These are phyloP conservation scores for Calonectria leucothoes DNA, from an alignment of 2,329 filamentous ascomycete species.

Conservation along the genomic window DNA sequence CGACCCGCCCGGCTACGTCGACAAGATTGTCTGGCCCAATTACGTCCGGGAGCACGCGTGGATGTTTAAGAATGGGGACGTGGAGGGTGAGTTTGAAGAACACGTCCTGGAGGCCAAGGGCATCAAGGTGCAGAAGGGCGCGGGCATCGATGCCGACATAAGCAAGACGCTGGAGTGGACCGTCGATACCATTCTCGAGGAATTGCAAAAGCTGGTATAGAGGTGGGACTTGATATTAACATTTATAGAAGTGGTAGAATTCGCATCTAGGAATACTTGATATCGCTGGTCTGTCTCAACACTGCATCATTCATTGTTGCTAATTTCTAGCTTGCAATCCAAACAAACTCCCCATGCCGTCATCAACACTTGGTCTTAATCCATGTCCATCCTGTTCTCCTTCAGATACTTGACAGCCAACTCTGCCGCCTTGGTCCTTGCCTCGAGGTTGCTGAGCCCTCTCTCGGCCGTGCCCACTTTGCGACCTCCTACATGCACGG, in stretches of 20 bases:
- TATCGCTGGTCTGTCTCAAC: background rate
- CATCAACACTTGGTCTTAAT: background rate
- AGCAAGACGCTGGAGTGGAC: conserved; percentile 74
- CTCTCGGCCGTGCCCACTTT: conserved; percentile 58
- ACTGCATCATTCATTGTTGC: background rate
- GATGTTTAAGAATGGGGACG: conserved; percentile 79
- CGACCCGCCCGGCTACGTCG: conserved; percentile 94
- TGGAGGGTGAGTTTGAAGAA: conserved; percentile 66
- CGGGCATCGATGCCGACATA: conserved; percentile 67
- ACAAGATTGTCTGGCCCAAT: conserved; percentile 95
- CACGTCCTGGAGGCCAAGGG: conserved; percentile 56
- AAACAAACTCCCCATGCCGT: background rate
- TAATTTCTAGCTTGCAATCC: background rate
- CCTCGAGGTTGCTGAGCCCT: conserved; percentile 63
- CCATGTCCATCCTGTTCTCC: conserved; percentile 25
- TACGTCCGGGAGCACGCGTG: conserved; percentile 86
- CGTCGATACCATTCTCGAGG: conserved; percentile 69
- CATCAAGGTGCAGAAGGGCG: conserved; percentile 62
- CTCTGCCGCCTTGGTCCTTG: conserved; percentile 66
- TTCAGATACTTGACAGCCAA: conserved; percentile 55
- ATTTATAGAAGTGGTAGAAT: background rate
- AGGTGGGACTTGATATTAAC: background rate
- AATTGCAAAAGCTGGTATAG: conserved; percentile 49
- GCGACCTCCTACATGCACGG: conserved; percentile 60
- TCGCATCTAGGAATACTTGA: background rate